Base-by-base conservation (phyloP, 1,139 yeast genomes). In the Scheffersomyces segobiensis region DNA sequence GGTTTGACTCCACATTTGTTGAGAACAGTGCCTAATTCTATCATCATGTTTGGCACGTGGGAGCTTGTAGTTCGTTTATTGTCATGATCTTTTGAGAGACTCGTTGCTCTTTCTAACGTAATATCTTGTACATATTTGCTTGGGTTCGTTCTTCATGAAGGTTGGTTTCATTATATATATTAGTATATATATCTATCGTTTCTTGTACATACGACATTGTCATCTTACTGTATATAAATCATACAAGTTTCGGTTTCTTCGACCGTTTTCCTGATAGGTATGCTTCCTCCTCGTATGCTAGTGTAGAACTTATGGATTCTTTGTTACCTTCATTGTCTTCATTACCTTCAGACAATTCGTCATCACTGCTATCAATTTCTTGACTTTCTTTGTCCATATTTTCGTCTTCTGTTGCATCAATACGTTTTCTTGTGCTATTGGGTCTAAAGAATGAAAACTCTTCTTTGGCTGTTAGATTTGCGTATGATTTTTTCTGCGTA, bases 31-130 rank as follows among this genome's bases (percentile, higher is more conserved):
- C 99, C 99, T 2, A 96, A 95, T 74, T 91, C 97, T 66, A 93
- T 96, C 71, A 93, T 96, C 64, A 95, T 96, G 98, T 96, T 96
- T 80, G 99, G 99, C 49, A 93, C 99, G 1, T 96, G 99, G 98
- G 99, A 96, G 70, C 75, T 96, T 53, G 91, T 96, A 55, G 93
- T 95, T 52, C 83, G 89, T 61, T 70, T 89, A 51, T 77, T 89
- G 55, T 86, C 92, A 20, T 71, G 53, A 57, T 24, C 26, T n/a
- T 10, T 17, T 20, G n/a, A 1, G 26, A 20, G 26, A 19, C 50
- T 39, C 12, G 21, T 47, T 14, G 20, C 21, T 24, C 42, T 32
- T 32, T 32, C 17, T 32, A 32, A 32, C 42, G 17, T 32, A 32
- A 14, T 32, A 32, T 24, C 50, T 48, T 48, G 50, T 48, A 48